A percentile compares a stretch with the other conserved stretches of the same genome.
Conservation (phyloP, 352 stramenopile genomes). For the Globisporangium spiculum region DNA sequence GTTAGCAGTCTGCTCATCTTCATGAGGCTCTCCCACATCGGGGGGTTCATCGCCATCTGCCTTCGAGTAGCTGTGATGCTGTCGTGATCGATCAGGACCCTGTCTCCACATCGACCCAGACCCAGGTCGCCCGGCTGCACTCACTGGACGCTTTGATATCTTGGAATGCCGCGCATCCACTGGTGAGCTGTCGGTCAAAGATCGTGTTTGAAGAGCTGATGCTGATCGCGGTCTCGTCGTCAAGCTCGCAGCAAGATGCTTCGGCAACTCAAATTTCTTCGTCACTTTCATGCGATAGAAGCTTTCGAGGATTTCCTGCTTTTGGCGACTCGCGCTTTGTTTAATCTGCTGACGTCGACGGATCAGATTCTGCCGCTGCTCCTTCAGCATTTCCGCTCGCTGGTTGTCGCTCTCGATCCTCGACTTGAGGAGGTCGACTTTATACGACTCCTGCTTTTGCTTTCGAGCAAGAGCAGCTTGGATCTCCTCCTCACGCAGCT, state of each 20-base stretch:
- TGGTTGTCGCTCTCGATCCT: constrained; percentile 67
- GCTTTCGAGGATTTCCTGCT: constrained; percentile 70
- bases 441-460: constrained; percentile 67
- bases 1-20: constrained; percentile 2
- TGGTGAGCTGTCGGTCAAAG: constrained; percentile 21
- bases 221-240: constrained; percentile 37
- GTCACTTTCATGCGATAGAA: constrained; percentile 85
- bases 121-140: constrained; percentile 29
- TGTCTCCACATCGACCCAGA: constrained; percentile 14
- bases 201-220: constrained; percentile 31
- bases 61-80: constrained; percentile 5
- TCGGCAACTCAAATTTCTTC: constrained; percentile 67
- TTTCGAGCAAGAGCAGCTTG: constrained; percentile 50
- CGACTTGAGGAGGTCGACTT: constrained; percentile 45
- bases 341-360: constrained; percentile 67
- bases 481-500: constrained; percentile 80
- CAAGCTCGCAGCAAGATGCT: constrained; percentile 40
- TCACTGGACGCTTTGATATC: constrained; percentile 27
- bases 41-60: constrained; percentile 10
- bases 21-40: constrained; percentile 13
- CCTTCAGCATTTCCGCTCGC: constrained; percentile 47
- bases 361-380: constrained; percentile 53
- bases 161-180: background rate
- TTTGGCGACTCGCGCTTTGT: constrained; percentile 49
- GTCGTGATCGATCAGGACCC: background rate